phyloP scores from a whole-genome alignment of 306 rosid species.

The Erythrophleum fordii region DNA sequence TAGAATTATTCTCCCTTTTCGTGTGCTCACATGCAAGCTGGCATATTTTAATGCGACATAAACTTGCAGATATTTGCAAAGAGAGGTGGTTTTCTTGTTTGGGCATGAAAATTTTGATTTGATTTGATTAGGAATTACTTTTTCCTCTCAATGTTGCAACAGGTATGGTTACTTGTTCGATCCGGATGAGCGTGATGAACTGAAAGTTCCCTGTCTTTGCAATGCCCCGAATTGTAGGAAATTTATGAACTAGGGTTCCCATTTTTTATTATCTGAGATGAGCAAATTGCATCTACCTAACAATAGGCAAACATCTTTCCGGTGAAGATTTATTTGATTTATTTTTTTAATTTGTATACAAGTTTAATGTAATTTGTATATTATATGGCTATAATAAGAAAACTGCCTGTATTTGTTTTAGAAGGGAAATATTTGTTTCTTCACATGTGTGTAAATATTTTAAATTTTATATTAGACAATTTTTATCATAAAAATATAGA shows the following conservation, averaged over 20 bases:
- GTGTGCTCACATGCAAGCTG: not conserved
- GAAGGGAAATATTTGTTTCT: too few relatives aligned
- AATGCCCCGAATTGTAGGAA: constrained; percentile 71
- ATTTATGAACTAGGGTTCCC: constrained; percentile 67
- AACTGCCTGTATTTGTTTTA: too few relatives aligned
- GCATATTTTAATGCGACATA: not conserved
- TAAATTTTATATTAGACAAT: too few relatives aligned
- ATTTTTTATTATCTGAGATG: constrained; percentile 23
- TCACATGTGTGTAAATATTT: too few relatives aligned
- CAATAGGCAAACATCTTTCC: constrained; percentile 29
- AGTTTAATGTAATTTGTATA: constrained; percentile 37
- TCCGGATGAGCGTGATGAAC: constrained; percentile 75
- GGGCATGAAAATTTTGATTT: constrained; percentile 13
- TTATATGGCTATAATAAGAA: constrained; percentile 32
- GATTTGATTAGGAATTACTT: constrained; percentile 24
- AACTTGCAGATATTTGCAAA: not conserved
- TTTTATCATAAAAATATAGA: too few relatives aligned
- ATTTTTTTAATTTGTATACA: not conserved
- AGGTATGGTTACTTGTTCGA: constrained; percentile 91
- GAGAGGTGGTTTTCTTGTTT: not conserved
- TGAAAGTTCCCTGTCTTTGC: constrained; percentile 83
- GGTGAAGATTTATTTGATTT: constrained; percentile 21
- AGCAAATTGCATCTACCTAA: constrained; percentile 42
- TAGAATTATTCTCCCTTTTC: not conserved
- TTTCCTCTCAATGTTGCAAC: constrained; percentile 34